Conservation (phyloP, 441 rosid species). For the Brassica balearica region DNA sequence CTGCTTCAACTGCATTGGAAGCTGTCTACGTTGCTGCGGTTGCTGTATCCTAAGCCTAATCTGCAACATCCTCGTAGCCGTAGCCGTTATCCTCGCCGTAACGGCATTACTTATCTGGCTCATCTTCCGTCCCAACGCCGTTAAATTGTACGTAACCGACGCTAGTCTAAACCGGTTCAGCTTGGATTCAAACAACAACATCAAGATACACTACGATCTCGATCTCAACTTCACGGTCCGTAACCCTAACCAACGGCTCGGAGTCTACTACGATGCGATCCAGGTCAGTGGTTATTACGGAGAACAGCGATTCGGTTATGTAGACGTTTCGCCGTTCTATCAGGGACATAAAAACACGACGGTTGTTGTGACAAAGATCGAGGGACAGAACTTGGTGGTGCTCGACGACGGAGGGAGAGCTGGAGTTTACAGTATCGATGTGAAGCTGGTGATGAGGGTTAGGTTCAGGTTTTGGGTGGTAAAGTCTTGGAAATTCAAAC, state of each 20-base stretch:
- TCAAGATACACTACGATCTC: slow-evolving; percentile 59
- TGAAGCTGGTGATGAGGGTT: slow-evolving; percentile 55
- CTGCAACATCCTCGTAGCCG: slow-evolving; percentile 52
- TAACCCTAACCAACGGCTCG: slow-evolving; percentile 75
- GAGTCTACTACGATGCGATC: slow-evolving; percentile 67
- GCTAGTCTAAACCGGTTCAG: slow-evolving; percentile 56
- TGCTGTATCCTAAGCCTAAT: slow-evolving; percentile 61
- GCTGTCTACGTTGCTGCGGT: slow-evolving; percentile 48
- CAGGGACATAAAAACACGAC: slow-evolving; percentile 80
- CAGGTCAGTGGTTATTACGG: slow-evolving; percentile 58
- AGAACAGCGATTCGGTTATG: slow-evolving; percentile 45
- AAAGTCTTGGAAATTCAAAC: slow-evolving; percentile 57
- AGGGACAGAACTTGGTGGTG: slow-evolving; percentile 49
- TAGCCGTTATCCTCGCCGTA: slow-evolving; percentile 49
- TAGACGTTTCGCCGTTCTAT: slow-evolving; percentile 51
- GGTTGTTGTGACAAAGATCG: slow-evolving; percentile 42
- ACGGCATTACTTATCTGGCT: slow-evolving; percentile 63
- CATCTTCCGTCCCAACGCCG: slow-evolving; percentile 72
- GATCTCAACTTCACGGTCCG: slow-evolving; percentile 52
- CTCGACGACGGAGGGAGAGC: slow-evolving; percentile 42
- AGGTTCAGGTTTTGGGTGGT: slow-evolving; percentile 66
- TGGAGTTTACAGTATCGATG: slow-evolving; percentile 57
- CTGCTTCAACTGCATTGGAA: slow-evolving; percentile 31
- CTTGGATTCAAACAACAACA: slow-evolving; percentile 45
- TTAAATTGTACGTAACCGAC: slow-evolving; percentile 65